Conservation (phyloP, 495 filamentous ascomycete genomes). For the Penicillium goetzii region DNA sequence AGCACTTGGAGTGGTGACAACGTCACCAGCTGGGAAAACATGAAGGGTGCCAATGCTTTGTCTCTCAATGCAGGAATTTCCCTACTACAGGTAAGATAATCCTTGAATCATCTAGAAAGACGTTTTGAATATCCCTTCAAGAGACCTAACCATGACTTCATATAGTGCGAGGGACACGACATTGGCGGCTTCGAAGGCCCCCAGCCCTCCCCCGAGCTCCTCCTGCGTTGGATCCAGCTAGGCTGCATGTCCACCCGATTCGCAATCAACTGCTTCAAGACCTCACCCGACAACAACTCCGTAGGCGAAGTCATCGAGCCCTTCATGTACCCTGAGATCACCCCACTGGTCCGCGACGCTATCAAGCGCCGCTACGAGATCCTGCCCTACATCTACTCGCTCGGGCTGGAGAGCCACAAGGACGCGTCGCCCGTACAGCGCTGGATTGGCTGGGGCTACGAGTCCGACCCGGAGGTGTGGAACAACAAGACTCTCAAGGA, state of each 20-base stretch:
- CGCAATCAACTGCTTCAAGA: conserved; percentile 78
- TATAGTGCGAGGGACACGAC: conserved; percentile 67
- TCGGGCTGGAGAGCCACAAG: conserved; percentile 61
- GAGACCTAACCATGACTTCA: background rate
- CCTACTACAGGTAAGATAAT: conserved; percentile 42
- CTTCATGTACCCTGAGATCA: conserved; percentile 71
- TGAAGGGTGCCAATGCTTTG: conserved; percentile 68
- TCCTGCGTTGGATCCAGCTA: conserved; percentile 71
- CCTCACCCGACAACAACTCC: conserved; percentile 59
- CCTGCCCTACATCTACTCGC: conserved; percentile 68
- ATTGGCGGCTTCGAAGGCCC: conserved; percentile 75
- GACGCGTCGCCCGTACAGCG: conserved; percentile 63
- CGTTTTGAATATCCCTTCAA: background rate
- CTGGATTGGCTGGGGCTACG: conserved; percentile 72
- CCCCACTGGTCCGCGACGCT: conserved; percentile 59
- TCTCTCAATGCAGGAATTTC: conserved; percentile 69
- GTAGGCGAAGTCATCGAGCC: conserved; percentile 72
- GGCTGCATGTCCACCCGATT: conserved; percentile 70
- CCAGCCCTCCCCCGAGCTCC: conserved; percentile 67
- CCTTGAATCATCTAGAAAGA: background rate
- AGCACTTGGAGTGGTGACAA: conserved; percentile 73
- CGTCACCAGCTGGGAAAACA: conserved; percentile 66
- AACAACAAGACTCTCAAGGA: conserved; percentile 52
- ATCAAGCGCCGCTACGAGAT: conserved; percentile 72
- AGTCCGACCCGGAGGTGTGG: conserved; percentile 66